Evolutionary conservation across 1,284 basidiomycete species (phyloP), one percentile per base, ranked within the genome.

Genomic region (Anthracocystis panici-leucophaei): DNA sequence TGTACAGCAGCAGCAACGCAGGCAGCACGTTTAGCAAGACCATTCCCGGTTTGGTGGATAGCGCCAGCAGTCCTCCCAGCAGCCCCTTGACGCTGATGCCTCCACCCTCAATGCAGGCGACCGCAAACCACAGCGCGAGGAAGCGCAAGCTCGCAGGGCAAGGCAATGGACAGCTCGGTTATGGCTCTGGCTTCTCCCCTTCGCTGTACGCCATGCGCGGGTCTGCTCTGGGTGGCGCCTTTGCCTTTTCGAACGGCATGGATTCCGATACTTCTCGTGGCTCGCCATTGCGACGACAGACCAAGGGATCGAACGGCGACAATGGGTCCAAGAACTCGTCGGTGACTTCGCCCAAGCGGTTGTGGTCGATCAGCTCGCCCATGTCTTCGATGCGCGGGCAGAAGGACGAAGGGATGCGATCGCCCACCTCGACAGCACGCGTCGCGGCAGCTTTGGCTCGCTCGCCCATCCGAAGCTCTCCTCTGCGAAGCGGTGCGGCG

Each of bases 61-160:
- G 70, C 54, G 76, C 80, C 52, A 77, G 74, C 72, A 80, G 78
- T 42, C 81, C 81, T 12, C 80, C 74, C 2, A 78, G 72, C 59
- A 81, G 79, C 46, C 80, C 79, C 1, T 48, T 71, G 29, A 71
- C 67, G 41, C 58, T 77, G 57, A 81, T 81, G 79, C 79, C 77
- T 25, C 79, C 79, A 20, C 79, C 79, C 4, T 72, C 79, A 38
- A 62, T 69, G 58, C 63, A 65, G 45, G 65, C 67, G 11, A 75
- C 74, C 8, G 75, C 69, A 27, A 61, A 69, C 33, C 77, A 79
- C 65, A 79, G 77, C 35, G 77, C 77, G 14, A 61, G 69, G 38
- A 79, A 79, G 70, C 67, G 73, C 56, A 79, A 79, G 66, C 48
- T 77, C 63, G 74, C 74, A 5, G 68, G 64, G 3, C 67, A 71